These are phyloP conservation scores for Geotrichum klebahnii DNA, from an alignment of 1,139 yeast genomes.

Conservation along the genomic window DNA sequence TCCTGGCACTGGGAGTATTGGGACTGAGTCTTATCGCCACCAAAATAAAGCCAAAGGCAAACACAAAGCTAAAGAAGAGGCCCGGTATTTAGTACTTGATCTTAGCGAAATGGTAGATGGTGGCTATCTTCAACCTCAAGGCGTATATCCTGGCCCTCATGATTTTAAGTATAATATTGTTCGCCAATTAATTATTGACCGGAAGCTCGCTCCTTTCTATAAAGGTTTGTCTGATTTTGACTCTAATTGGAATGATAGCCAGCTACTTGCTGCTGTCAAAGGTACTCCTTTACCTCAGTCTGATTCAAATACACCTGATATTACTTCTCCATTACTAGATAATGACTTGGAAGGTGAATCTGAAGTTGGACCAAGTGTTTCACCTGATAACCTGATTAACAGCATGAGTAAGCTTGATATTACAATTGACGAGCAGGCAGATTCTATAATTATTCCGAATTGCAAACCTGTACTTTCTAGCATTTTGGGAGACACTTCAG, in stretches of 20 bases:
- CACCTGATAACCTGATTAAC: not conserved
- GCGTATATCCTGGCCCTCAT: constrained; percentile 71
- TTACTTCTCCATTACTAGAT: no score
- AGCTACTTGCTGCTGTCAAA: constrained; percentile 53
- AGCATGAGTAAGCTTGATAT: constrained; percentile 1
- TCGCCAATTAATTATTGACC: constrained; percentile 55
- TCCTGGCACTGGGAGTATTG: not conserved
- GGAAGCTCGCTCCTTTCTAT: constrained; percentile 83
- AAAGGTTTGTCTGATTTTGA: constrained; percentile 83
- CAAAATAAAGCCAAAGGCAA: constrained; percentile 13
- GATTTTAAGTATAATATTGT: constrained; percentile 76
- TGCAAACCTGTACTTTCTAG: not conserved
- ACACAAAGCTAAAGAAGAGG: constrained; percentile 10
- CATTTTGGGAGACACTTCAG: not conserved
- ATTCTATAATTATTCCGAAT: constrained; percentile 2
- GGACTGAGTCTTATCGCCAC: constrained; percentile 7
- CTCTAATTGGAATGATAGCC: constrained; percentile 65
- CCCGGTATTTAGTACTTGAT: constrained; percentile 30
- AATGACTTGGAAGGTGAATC: not conserved
- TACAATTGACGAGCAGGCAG: not conserved
- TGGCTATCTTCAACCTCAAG: constrained; percentile 71
- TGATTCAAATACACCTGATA: constrained; percentile 9
- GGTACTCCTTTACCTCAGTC: constrained; percentile 30
- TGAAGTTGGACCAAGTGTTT: not conserved
- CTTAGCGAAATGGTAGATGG: constrained; percentile 46